Base-by-base conservation (phyloP, 176 grass and related monocot genomes). In the Musa acuminata region DNA sequence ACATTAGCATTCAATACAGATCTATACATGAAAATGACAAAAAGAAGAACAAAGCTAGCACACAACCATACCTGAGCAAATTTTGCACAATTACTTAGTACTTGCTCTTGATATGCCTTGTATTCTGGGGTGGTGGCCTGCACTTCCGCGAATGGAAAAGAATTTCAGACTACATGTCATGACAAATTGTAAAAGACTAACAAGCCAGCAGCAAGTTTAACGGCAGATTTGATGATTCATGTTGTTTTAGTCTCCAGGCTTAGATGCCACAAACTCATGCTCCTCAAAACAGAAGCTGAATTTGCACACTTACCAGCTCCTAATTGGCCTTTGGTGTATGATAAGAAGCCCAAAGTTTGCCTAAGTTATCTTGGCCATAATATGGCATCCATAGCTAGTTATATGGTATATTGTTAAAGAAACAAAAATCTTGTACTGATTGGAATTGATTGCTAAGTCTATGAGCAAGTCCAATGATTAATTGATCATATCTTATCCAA, bases 91-190 rank as follows among this genome's bases (percentile, higher is more conserved):
- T 99, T 99, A 75, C 86, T 87, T 58, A 94, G 89, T 70, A 94
- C 91, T 84, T 99, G 90, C 77, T 94, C 95, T 86, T 99, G 95
- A 76, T 99, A 99, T 64, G 86, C 84, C 81, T 80, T 89, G 80
- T 85, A 99, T 80, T 91, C 91, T 82, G 62, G 70, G 64, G 88
- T 94, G 52, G 83, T 91, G 69, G 96, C 88, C 96, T 99, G 81
- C 76, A 83, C 62, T 80, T 85, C 26, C 29, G 72, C 77, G 74
- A 69, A 25, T 2, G 24, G 69, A 78, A 76, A 22, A 29, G 50
- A 59, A 51, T 74, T 53, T 74, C 72, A 74, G 52, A 74, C 2
- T 25, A 55, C 10, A 70, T 65, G 19, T 12, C 62, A 24, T 24
- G 12, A 70, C 25, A 70, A 49, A 49, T 1, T 12, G 13, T 12